These are phyloP conservation scores for Haplosporangium gracile DNA, from an alignment of 192 early-diverging fungal species.

Conservation along the genomic window DNA sequence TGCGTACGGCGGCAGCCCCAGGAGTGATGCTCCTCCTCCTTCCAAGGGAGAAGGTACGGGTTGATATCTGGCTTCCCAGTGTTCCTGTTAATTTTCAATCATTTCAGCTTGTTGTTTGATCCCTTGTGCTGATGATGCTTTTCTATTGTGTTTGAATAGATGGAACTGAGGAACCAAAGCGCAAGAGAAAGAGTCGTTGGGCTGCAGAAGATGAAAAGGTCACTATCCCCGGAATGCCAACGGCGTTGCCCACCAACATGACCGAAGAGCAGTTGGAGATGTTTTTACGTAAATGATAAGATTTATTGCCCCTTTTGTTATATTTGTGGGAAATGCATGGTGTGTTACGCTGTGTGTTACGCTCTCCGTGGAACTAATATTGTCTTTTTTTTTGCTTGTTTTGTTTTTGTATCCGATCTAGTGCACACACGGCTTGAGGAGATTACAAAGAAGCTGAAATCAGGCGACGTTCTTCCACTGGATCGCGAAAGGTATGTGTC, in stretches of 20 bases:
- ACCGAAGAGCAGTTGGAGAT: slow-evolving; percentile 84
- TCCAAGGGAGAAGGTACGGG: slow-evolving; percentile 12
- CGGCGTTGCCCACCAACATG: slow-evolving; percentile 82
- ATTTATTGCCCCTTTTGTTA: not conserved
- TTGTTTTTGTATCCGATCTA: slow-evolving; percentile 32
- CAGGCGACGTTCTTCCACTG: slow-evolving; percentile 86
- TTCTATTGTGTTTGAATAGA: slow-evolving; percentile 10
- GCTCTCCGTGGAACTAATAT: not conserved
- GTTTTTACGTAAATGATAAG: slow-evolving; percentile 71
- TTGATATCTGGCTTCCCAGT: not conserved
- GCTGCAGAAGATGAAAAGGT: slow-evolving; percentile 81
- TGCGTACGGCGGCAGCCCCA: not conserved
- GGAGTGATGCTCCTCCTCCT: not conserved
- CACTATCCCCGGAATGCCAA: slow-evolving; percentile 82
- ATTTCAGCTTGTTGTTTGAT: not conserved
- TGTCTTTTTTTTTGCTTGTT: not conserved
- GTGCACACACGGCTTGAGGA: slow-evolving; percentile 94
- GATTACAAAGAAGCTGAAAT: slow-evolving; percentile 84
- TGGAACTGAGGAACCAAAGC: slow-evolving; percentile 64
- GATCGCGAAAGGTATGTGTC: slow-evolving; percentile 76
- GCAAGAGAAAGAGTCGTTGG: slow-evolving; percentile 92
- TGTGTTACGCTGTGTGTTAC: not conserved
- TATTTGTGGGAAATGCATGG: not conserved
- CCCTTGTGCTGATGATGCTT: not conserved
- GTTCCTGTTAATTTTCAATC: not conserved